Base-by-base conservation (phyloP, 139 green algal genomes). In the Chlorella sp. region DNA sequence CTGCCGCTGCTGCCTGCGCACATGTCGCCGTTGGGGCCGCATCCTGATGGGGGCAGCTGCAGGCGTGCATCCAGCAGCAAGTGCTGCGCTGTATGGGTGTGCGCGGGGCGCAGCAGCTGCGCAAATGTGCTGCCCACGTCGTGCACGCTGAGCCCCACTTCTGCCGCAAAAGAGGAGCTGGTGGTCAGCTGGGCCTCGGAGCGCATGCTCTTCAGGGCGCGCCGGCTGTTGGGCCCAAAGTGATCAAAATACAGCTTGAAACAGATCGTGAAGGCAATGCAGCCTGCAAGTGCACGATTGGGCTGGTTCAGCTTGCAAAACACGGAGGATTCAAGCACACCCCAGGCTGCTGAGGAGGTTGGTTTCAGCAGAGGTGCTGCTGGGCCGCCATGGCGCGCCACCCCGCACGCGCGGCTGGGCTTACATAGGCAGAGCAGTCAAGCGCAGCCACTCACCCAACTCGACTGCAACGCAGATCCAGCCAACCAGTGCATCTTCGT, bases 361-460 rank as follows among this genome's bases (percentile, higher is more conserved):
- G n/a, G n/a, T n/a, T n/a, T n/a, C n/a, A n/a, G 37, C 19, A 32
- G 39, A 1, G 64, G 95, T 91, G 9, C 92, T 53, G 14, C 96
- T 93, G 9, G 94, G 94, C 73, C 40, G 28, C n/a, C n/a, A n/a
- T n/a, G n/a, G n/a, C n/a, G n/a, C n/a, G n/a, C n/a, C n/a, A n/a
- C n/a, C n/a, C n/a, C n/a, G n/a, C n/a, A n/a, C n/a, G n/a, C n/a
- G n/a, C n/a, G n/a, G n/a, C n/a, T n/a, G n/a, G n/a, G n/a, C n/a
- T n/a, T n/a, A n/a, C n/a, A n/a, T 24, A 39, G 28, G 28, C 73
- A 37, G 19, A n/a, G 64, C 64, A 73, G 64, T 7, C 64, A 73
- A 73, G 64, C 64, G 22, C 64, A 73, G 64, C 7, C 32, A 2
- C 19, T 32, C 64, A 71, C 64, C 64, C 64, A 71, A 28, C 64